These are phyloP conservation scores for Micromonas pusilla DNA, from an alignment of 139 green algal species.

Conservation along the genomic window DNA sequence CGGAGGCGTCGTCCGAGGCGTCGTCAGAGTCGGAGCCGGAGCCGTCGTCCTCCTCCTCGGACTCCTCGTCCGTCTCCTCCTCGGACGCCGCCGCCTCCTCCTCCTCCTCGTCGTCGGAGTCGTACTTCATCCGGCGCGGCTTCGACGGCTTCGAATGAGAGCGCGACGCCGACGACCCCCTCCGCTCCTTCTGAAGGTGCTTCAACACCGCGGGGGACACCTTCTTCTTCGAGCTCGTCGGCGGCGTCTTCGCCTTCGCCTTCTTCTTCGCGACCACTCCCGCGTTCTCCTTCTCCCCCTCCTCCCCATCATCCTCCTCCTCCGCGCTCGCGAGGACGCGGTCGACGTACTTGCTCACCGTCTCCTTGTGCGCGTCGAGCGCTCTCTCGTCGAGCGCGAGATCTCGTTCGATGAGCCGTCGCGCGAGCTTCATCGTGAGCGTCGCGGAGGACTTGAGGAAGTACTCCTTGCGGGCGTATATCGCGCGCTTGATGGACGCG, in stretches of 20 bases:
- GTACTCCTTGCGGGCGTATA: background rate
- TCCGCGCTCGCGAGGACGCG: background rate
- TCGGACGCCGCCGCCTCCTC: background rate
- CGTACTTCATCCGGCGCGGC: background rate
- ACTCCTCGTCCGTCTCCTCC: background rate
- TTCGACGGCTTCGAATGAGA: too few species aligned
- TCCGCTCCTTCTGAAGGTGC: too few species aligned
- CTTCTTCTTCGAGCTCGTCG: too few species aligned
- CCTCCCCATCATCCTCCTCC: background rate
- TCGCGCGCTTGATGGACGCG: background rate
- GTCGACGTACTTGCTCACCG: background rate
- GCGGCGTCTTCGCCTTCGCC: too few species aligned
- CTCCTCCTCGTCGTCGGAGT: background rate
- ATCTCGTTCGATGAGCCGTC: background rate
- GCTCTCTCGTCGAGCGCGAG: background rate
- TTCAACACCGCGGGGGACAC: too few species aligned
- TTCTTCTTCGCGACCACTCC: background rate
- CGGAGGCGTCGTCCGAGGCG: background rate
- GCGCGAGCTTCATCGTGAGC: background rate
- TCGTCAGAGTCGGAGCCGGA: background rate
- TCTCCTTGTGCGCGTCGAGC: background rate
- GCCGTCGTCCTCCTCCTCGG: background rate
- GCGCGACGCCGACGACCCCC: too few species aligned
- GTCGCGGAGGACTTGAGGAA: background rate
- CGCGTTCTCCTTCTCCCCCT: background rate